phyloP scores from a whole-genome alignment of 805 yeast species.

The Nakazawaea pomicola region DNA sequence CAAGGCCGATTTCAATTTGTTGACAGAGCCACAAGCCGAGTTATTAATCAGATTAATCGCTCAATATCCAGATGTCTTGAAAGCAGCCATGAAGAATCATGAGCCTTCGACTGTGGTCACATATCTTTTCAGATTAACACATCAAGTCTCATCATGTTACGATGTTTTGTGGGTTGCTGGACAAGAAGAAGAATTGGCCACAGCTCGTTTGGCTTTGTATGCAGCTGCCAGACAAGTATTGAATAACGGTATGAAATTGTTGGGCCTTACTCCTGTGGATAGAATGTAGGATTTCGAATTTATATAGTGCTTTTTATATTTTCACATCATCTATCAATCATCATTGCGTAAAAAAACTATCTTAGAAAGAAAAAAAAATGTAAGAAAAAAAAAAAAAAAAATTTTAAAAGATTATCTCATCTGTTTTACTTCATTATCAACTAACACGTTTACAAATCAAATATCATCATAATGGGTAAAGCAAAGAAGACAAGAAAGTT shows the following conservation, averaged over 20 bases:
- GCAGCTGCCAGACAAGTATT: conserved; percentile 86
- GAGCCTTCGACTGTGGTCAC: conserved; percentile 96
- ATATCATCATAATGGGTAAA: conserved; percentile 84
- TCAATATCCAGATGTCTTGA: conserved; percentile 86
- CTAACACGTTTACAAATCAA: no score
- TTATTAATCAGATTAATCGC: conserved; percentile 72
- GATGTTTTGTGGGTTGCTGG: conserved; percentile 96
- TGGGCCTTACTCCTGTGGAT: conserved; percentile 97
- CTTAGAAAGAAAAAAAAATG: background rate
- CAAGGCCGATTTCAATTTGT: conserved; percentile 24
- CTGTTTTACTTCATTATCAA: no score
- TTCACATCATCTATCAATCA: background rate
- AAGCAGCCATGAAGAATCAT: conserved; percentile 74
- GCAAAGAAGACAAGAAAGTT: conserved; percentile 96
- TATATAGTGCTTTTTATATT: background rate
- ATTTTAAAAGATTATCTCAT: background rate
- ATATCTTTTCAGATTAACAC: conserved; percentile 86
- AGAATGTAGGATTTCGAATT: conserved; percentile 75
- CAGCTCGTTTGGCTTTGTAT: conserved; percentile 89
- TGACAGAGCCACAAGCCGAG: conserved; percentile 29
- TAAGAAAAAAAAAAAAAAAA: conserved; percentile 2
- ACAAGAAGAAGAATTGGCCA: conserved; percentile 79
- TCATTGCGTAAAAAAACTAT: background rate
- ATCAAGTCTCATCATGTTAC: conserved; percentile 93
- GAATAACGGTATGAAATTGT: conserved; percentile 79